Evolutionary conservation across 805 yeast species (phyloP), one percentile per base, ranked within the genome.

Genomic region (Yamadazyma phyllophila): DNA sequence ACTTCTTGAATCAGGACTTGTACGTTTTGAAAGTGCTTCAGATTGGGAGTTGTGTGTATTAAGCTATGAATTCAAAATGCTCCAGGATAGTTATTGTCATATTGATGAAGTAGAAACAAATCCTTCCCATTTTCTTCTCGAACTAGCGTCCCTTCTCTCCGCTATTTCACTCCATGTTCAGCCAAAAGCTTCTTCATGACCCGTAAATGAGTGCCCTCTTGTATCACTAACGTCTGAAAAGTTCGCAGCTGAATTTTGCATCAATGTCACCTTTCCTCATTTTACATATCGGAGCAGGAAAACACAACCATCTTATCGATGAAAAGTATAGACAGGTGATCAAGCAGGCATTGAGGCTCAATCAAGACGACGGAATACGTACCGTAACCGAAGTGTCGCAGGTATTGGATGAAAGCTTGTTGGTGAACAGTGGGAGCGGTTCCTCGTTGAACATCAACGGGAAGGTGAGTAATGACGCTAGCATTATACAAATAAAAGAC

Each of bases 201-300:
- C 24, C 24, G 24, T 20, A 20, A 20, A 20, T 4, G 3, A 20
- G 24, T 20, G 24, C 24, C 24, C 24, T 20, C 24, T 20, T 20
- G 24, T 20, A 20, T 20, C 3, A 20, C 24, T 20, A 20, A 20
- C 24, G 24, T 20, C 6, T 20, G 24, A 20, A 20, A 29, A 29
- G 13, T 29, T 32, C 26, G 20, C 17, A 11, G 37, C 42, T 29
- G 24, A 20, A 10, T 15, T 39, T 37, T 37, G 14, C 20, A 37
- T 24, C 38, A 9, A 36, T 36, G 40, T 24, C 30, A 12, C 40
- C 52, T 7, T 20, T 53, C 14, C 32, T 56, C 26, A 49, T 77
- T 8, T 57, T 69, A n/a, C 82, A 78, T 55, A 57, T 76, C 17
- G 82, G 83, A 1, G 83, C 83, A 3, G 83, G 83, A 1, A 62